Base-by-base conservation (phyloP, 768 basidiomycete genomes). In the Coprinopsis strossmayeri region DNA sequence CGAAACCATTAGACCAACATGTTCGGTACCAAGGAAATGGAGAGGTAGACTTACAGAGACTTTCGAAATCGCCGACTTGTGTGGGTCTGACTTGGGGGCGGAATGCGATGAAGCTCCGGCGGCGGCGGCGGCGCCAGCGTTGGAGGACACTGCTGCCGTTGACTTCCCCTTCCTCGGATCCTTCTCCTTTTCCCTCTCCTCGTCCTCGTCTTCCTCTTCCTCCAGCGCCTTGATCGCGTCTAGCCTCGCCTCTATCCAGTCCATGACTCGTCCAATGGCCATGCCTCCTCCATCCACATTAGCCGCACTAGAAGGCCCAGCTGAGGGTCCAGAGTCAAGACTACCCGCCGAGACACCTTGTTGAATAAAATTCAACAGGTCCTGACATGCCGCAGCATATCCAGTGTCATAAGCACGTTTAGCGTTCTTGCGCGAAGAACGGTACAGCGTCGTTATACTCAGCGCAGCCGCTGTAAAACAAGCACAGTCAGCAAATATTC, bases 121-220 rank as follows among this genome's bases (percentile, higher is more conserved):
- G 7, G 53, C 41, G 18, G 55, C 49, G 27, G 55, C 43, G 23
- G 55, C 53, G 46, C 50, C 57, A 48, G 46, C 55, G 46, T 57
- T 51, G 53, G 57, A 17, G 20, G 5, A 3, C 18, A 10, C 18
- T 34, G 7, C 51, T 39, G 53, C 59, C 53, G 50, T 59, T 57
- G 49, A 57, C 55, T 54, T 60, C 60, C 30, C 59, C 61, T 54
- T 38, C 17, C 17, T 18, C 10, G 73, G 64, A 53, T 76, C 77
- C 56, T 69, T 73, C 53, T 76, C 77, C 56, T 69, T 73, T 58
- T 85, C 82, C 39, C 74, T 68, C 53, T 87, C 84, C 53, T 87
- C 84, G 49, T 88, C 87, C 59, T 89, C 87, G 25, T 87, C 86
- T 52, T 89, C 87, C 59, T 89, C 89, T 46, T 91, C 88, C 46